Base-by-base conservation (phyloP, 2,329 filamentous ascomycete species). In the Aspergillus luchuensis region DNA sequence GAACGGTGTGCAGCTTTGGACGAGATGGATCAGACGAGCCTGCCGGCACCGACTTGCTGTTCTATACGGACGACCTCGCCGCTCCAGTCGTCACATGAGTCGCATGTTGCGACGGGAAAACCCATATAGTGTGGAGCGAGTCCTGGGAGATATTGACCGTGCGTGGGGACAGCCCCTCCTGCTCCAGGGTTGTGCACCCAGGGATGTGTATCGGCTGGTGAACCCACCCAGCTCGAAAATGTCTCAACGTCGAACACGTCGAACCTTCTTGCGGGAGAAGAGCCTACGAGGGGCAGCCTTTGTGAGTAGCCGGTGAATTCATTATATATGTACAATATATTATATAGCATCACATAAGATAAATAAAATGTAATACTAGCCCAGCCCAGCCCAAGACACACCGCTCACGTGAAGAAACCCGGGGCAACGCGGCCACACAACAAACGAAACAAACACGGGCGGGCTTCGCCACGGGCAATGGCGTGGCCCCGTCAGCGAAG, bases 41-140 rank as follows among this genome's bases (percentile, higher is more conserved):
- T 77, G 75, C 60, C 72, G 72, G 21, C 67, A 71, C 23, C 77
- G 78, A 8, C 65, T 80, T 47, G 67, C 70, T 2, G 69, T 75
- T 8, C 69, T 80, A 1, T 80, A 74, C 57, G 75, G 73, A 41
- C 64, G 62, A 10, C 66, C 70, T 41, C 57, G 70, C 6, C 59
- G 62, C 19, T 78, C 75, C 2, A 71, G 61, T 23, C 70, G 71
- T 13, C 69, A 58, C 28, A 69, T 70, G 62, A 79, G 78, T 45
- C 74, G 75, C 8, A 68, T 70, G 48, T 59, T 79, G 57, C 72
- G 77, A 17, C 63, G 66, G n/a, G 65, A 71, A 33, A 79, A 78
- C 49, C 74, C 73, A 4, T 79, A 73, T 50, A 64, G 57, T 28
- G 47, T 71, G 8, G 64, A 72, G 13, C 67, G 67, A 23, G 71